Conservation (phyloP, 257 asterid genomes). For the Anisodus tanguticus region DNA sequence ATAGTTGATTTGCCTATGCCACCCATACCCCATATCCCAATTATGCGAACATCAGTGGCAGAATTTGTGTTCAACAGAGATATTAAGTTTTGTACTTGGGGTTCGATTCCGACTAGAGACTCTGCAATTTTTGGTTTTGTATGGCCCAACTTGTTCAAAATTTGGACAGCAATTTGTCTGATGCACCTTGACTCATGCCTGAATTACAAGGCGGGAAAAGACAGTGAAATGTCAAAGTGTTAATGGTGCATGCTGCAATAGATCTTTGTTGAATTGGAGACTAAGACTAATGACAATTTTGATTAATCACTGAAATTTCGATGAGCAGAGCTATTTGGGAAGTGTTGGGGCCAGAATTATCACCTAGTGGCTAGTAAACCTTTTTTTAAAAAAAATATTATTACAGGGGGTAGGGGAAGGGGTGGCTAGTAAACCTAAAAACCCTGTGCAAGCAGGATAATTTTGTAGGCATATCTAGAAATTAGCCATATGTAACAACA, state of each 20-base stretch:
- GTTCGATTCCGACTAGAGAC: conserved; percentile 19
- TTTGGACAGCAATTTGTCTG: background rate
- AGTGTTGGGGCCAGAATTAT: too few species aligned
- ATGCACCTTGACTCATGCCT: conserved; percentile 32
- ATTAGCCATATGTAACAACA: too few species aligned
- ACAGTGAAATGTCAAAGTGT: background rate
- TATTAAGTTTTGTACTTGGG: conserved; percentile 27
- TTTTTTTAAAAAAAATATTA: too few species aligned
- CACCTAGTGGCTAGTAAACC: too few species aligned
- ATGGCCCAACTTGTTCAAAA: conserved; percentile 25
- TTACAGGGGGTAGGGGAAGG: too few species aligned
- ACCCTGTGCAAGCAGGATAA: too few species aligned
- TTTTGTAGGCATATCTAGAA: too few species aligned
- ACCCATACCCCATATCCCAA: conserved; percentile 35
- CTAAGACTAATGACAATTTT: too few species aligned
- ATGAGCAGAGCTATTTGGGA: too few species aligned
- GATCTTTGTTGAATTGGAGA: background rate
- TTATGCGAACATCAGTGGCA: conserved; percentile 28
- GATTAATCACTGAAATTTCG: too few species aligned
- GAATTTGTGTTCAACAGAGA: conserved; percentile 10
- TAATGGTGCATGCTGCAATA: background rate
- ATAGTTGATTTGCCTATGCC: conserved; percentile 39
- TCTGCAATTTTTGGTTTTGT: background rate
- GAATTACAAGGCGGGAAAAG: background rate
- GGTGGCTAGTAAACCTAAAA: too few species aligned